phyloP scores from a whole-genome alignment of 208 protist genomes.

The Trypanosoma melophagium region DNA sequence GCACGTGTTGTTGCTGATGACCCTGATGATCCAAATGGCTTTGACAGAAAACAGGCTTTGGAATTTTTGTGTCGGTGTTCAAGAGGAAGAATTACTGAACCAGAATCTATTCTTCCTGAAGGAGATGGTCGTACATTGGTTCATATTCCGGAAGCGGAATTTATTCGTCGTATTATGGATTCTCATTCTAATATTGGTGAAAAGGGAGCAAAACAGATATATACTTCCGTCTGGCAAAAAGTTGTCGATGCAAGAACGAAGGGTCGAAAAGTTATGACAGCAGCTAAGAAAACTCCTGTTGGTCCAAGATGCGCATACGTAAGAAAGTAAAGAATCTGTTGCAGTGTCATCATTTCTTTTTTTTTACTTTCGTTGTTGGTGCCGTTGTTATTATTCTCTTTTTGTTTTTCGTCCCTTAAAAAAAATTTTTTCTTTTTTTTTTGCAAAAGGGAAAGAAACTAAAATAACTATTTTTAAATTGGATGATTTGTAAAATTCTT shows the following conservation, averaged over 20 bases:
- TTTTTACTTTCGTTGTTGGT: background rate
- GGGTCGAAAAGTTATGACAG: slow-evolving; percentile 84
- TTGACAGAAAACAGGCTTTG: slow-evolving; percentile 70
- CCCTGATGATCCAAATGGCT: slow-evolving; percentile 83
- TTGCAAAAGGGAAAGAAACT: too few relatives aligned
- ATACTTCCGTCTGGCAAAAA: slow-evolving; percentile 83
- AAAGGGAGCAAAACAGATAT: slow-evolving; percentile 88
- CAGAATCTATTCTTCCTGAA: slow-evolving; percentile 78
- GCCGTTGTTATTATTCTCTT: background rate
- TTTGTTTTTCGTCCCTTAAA: background rate
- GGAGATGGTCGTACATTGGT: slow-evolving; percentile 87
- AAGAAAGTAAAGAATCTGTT: slow-evolving; percentile 29
- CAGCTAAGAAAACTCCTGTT: slow-evolving; percentile 57
- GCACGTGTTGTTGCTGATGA: slow-evolving; percentile 70
- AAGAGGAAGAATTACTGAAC: slow-evolving; percentile 54
- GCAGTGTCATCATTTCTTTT: background rate
- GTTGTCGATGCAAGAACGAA: slow-evolving; percentile 88
- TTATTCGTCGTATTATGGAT: slow-evolving; percentile 72
- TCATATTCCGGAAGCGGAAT: slow-evolving; percentile 87
- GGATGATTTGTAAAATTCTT: too few relatives aligned
- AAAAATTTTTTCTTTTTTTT: too few relatives aligned
- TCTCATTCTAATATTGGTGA: slow-evolving; percentile 71
- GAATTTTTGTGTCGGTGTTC: slow-evolving; percentile 68
- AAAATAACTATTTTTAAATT: too few relatives aligned
- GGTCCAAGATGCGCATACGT: slow-evolving; percentile 58